A percentile compares a stretch with the other conserved stretches of the same genome.
phyloP scores from a whole-genome alignment of 2,329 filamentous ascomycete species.

The Cladorrhinum sp. region DNA sequence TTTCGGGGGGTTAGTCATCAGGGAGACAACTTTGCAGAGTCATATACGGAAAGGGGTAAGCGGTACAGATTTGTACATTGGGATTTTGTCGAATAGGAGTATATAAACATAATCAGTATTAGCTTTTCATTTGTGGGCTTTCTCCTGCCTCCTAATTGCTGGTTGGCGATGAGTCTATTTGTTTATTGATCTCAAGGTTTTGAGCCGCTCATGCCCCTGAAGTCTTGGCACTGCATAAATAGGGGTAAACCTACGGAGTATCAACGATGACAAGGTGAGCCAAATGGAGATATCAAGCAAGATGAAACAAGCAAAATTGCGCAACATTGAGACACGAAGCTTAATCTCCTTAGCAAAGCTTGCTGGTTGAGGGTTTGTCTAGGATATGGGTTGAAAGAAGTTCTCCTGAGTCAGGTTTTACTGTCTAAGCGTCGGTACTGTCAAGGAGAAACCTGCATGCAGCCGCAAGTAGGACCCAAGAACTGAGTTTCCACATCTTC shows the following conservation, averaged over 20 bases:
- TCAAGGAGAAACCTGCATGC: not conserved
- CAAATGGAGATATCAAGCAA: not conserved
- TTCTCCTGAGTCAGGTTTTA: not conserved
- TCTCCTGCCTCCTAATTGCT: no score
- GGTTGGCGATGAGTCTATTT: no score
- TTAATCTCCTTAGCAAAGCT: not conserved
- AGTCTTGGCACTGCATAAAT: not conserved
- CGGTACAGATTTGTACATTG: no score
- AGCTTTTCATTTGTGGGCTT: not conserved
- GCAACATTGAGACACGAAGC: not conserved
- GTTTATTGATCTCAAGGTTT: not conserved
- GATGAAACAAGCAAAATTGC: not conserved
- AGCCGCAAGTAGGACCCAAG: not conserved
- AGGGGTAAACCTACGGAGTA: not conserved
- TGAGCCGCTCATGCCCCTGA: not conserved
- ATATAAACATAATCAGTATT: not conserved
- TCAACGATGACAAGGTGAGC: not conserved
- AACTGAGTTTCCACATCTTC: no score
- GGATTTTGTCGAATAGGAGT: not conserved
- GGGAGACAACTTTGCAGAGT: no score
- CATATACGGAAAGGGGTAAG: no score
- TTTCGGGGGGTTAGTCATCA: no score
- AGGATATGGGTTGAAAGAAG: not conserved
- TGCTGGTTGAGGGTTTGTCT: not conserved
- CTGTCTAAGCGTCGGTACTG: not conserved